Base-by-base conservation (phyloP, 495 filamentous ascomycete genomes). In the Podospora bellae-mahoneyi region DNA sequence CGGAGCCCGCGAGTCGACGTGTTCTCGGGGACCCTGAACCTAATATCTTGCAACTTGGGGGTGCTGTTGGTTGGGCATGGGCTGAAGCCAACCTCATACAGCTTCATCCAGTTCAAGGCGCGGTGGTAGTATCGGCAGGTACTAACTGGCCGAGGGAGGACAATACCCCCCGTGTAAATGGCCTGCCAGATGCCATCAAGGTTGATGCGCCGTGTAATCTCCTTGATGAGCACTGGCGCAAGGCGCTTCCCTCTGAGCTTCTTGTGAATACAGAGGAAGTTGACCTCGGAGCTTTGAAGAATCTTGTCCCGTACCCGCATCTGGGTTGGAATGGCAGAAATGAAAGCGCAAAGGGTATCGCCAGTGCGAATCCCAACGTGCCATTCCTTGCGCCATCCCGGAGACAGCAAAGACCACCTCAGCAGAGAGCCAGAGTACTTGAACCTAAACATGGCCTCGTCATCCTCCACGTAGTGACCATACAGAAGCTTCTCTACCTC, bases 201-300 rank as follows among this genome's bases (percentile, higher is more conserved):
- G 77, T 98, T 94, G 81, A 92, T 94, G 61, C 92, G 86, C 20
- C 95, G 89, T 10, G 95, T 97, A 75, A 99, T 93, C 76, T 98
- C 95, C 76, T 97, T 96, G 81, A 99, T 99, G 55, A 99, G 86
- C 4, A 97, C 90, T 0, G 95, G 95, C 0, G 95, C 86, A 54
- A 99, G 85, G 13, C 96, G 89, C 79, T 99, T 97, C 16, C 90
- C 88, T 56, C 96, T 91, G 9, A 99, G 88, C 79, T 97, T 98
- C 84, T 97, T 98, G 84, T 98, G 96, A 69, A 98, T 88, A 76
- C 92, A 96, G 64, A 99, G 90, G 83, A 97, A 98, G 81, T 99
- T 98, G 80, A 98, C 93, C 76, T 99, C 95, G 39, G 90, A 93
- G 65, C 89, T 88, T 64, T 88, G 88, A 71, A 98, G 77, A 60